Evolutionary conservation across 805 yeast genomes (phyloP).

Genomic region (Candida dendrica): DNA sequence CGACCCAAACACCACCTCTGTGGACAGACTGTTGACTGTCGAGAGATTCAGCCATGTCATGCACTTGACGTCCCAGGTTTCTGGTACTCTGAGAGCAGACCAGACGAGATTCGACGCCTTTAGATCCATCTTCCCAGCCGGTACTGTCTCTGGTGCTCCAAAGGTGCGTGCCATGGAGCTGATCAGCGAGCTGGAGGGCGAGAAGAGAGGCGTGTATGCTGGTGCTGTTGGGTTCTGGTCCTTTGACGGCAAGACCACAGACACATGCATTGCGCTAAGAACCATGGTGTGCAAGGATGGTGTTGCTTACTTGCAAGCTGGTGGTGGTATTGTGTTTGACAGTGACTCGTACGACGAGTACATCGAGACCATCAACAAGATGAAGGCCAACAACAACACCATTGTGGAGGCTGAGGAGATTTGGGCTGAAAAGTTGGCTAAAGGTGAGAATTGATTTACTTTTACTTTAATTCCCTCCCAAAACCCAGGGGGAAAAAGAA

Average conservation of each 20-base stretch:
- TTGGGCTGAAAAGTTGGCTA: conserved; percentile 45
- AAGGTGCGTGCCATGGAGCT: conserved; percentile 95
- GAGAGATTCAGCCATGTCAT: conserved; percentile 95
- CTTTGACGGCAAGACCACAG: conserved; percentile 90
- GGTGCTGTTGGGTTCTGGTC: conserved; percentile 99
- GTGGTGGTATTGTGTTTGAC: conserved; percentile 97
- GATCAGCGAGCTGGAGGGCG: conserved; percentile 82
- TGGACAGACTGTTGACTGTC: conserved; percentile 81
- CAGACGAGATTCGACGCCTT: conserved; percentile 94
- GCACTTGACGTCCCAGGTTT: conserved; percentile 92
- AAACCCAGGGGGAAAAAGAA: background rate
- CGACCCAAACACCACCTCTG: conserved; percentile 74
- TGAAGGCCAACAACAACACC: conserved; percentile 87
- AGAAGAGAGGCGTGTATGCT: conserved; percentile 94
- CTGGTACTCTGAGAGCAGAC: conserved; percentile 79
- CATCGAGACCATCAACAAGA: conserved; percentile 93
- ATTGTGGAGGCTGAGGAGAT: conserved; percentile 86
- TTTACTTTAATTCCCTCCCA: background rate
- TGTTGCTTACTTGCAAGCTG: conserved; percentile 90
- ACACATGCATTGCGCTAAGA: conserved; percentile 94
- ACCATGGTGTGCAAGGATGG: conserved; percentile 95
- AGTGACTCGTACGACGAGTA: conserved; percentile 95
- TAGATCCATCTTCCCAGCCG: conserved; percentile 97
- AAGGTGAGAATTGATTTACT: conserved; percentile 5
- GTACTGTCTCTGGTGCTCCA: conserved; percentile 98